Base-by-base conservation (phyloP, 768 basidiomycete genomes). In the Psilocybe subaeruginosa region DNA sequence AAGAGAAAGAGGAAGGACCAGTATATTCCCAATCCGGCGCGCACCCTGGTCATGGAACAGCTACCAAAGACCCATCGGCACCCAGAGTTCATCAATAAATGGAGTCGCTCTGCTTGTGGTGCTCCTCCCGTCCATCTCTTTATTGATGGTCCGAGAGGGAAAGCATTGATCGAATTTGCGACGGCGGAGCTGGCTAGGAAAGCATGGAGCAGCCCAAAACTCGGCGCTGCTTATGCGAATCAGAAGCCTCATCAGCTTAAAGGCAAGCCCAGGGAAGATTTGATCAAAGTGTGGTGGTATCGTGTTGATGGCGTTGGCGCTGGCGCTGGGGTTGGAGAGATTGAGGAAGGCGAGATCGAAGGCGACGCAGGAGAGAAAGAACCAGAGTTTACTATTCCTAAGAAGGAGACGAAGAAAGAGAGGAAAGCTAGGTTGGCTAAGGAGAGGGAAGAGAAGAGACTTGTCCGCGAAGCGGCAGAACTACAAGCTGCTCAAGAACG, bases 41-140 rank as follows among this genome's bases (percentile, higher is more conserved):
- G 82, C 12, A 84, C 85, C 1, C 71, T 88, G 30, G 82, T 88
- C 27, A 79, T 88, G 72, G 84, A 86, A 63, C 79, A 80, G 55
- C 71, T 88, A 4, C 85, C 85, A 1, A 84, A 82, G 61, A 68
- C 76, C 3, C 75, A 78, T 64, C 80, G 84, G 48, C 77, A 73
- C 4, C 65, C 64, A 3, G 74, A 76, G 23, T 85, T 77, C 64
- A 71, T 82, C 35, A 73, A 74, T 43, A 67, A 63, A 17, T 86
- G 85, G 83, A 73, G 76, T 57, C 75, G 73, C 57, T 65, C 66
- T 46, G 80, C 76, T 4, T 78, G 75, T 51, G 74, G 65, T 0
- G 68, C 73, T 16, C 61, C 68, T 23, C 81, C 83, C 7, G 71
- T 77, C 23, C 76, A 78, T 46, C 58, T 80, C 14, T 75, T 79